phyloP scores from a whole-genome alignment of 148 eudicot genomes.

The Rhododendron griersonianum region DNA sequence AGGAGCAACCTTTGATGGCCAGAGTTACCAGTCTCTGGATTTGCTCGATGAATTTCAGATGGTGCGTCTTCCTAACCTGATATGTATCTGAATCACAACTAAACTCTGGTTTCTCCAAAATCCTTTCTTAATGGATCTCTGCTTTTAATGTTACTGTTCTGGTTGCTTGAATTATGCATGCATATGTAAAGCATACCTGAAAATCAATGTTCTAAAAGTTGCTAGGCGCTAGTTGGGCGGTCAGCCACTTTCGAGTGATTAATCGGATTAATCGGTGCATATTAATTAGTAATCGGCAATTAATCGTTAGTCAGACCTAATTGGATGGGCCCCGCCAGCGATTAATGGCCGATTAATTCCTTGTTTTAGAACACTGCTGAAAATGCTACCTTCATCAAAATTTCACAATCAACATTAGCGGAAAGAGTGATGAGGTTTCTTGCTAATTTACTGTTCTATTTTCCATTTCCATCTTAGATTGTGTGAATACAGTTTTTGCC shows the following conservation, averaged over 20 bases:
- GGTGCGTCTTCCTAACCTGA: conserved; percentile 30
- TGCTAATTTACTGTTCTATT: background rate
- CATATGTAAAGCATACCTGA: background rate
- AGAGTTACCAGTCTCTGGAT: conserved; percentile 25
- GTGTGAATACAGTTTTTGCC: background rate
- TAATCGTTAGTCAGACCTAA: too few relatives aligned
- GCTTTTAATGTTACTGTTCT: background rate
- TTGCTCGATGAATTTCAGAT: conserved; percentile 24
- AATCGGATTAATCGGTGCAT: too few relatives aligned
- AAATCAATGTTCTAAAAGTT: too few relatives aligned
- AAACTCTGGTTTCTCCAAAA: background rate
- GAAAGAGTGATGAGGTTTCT: background rate
- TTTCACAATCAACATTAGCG: background rate
- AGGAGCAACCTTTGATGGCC: conserved; percentile 40
- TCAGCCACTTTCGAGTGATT: too few relatives aligned
- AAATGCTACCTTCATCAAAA: background rate
- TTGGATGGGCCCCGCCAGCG: too few relatives aligned
- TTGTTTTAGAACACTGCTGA: too few relatives aligned
- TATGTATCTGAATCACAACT: background rate
- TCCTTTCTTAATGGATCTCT: background rate
- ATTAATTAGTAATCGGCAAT: too few relatives aligned
- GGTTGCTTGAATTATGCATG: conserved; percentile 3
- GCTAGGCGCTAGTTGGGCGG: too few relatives aligned
- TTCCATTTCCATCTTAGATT: background rate
- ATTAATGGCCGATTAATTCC: too few relatives aligned